These are phyloP conservation scores for Pseudomonodictys pantanalensis DNA, from an alignment of 495 filamentous ascomycete genomes.

Conservation along the genomic window DNA sequence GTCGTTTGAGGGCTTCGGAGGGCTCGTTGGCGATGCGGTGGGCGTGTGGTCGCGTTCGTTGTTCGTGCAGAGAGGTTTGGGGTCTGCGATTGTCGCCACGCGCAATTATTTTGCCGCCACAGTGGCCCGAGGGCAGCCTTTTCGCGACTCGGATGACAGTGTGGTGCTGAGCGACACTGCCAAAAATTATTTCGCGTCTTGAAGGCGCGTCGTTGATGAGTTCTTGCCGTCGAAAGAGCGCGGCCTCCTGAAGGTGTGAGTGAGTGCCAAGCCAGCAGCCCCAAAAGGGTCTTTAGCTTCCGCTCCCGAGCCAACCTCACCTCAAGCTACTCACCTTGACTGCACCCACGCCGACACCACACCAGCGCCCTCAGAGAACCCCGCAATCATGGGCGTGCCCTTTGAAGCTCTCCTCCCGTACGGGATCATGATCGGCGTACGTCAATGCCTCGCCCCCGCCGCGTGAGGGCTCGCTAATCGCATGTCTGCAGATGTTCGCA, in stretches of 20 bases:
- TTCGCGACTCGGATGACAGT: slow-evolving; percentile 30
- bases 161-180: slow-evolving; percentile 20
- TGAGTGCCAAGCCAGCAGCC: neutral
- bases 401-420: slow-evolving; percentile 96
- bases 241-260: slow-evolving; percentile 16
- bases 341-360: slow-evolving; percentile 7
- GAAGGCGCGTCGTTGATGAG: slow-evolving; percentile 28
- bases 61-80: slow-evolving; percentile 11
- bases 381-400: slow-evolving; percentile 76
- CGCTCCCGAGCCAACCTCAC: slow-evolving; percentile 14
- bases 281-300: slow-evolving; percentile 3
- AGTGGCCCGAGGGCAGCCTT: slow-evolving; percentile 1
- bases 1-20: neutral
- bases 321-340: neutral
- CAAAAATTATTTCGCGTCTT: slow-evolving; percentile 11
- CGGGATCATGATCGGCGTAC: slow-evolving; percentile 81
- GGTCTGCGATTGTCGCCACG: slow-evolving; percentile 7
- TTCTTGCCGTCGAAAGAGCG: slow-evolving; percentile 14
- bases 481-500: slow-evolving; percentile 74
- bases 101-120: slow-evolving; percentile 10
- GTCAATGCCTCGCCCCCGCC: slow-evolving; percentile 43
- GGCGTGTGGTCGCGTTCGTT: slow-evolving; percentile 20
- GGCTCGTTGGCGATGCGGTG: slow-evolving; percentile 7
- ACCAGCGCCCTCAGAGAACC: neutral
- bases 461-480: slow-evolving; percentile 26